These are phyloP conservation scores for Mallotus japonicus DNA, from an alignment of 441 rosid genomes.

Conservation along the genomic window DNA sequence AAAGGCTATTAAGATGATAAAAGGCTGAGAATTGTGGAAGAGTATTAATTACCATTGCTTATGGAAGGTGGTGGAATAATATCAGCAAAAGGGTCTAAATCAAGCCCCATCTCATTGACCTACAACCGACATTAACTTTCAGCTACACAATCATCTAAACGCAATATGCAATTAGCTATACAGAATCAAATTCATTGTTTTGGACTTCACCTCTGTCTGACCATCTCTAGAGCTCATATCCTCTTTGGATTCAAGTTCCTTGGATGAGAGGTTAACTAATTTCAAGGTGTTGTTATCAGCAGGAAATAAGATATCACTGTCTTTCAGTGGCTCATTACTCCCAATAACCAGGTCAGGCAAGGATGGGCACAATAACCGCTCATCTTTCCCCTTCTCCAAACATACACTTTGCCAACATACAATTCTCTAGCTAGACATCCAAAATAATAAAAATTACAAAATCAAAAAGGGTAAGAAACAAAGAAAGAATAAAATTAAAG, in stretches of 20 bases:
- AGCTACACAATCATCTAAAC: not conserved
- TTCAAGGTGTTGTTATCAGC: slow-evolving; percentile 6
- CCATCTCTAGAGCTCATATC: not conserved
- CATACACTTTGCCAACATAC: too few relatives aligned
- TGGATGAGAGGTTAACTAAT: slow-evolving; percentile 9
- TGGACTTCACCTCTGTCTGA: not conserved
- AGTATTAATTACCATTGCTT: slow-evolving; percentile 12
- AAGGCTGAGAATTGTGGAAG: not conserved
- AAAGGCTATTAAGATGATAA: not conserved
- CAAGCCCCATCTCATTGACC: slow-evolving; percentile 22
- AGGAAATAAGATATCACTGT: not conserved
- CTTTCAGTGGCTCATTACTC: not conserved
- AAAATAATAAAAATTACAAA: too few relatives aligned
- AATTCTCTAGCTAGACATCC: too few relatives aligned
- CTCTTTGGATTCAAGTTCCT: slow-evolving; percentile 7
- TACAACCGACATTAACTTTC: slow-evolving; percentile 11
- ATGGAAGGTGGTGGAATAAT: not conserved
- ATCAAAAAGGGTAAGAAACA: too few relatives aligned
- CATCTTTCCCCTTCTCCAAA: too few relatives aligned
- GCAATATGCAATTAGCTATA: not conserved
- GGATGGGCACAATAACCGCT: too few relatives aligned
- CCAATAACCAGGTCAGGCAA: not conserved
- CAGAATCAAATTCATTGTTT: too few relatives aligned
- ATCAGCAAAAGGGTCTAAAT: slow-evolving; percentile 27
- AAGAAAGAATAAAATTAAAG: too few relatives aligned